Evolutionary conservation across 768 basidiomycete genomes (phyloP).

Genomic region (Tephrocybe sp.): DNA sequence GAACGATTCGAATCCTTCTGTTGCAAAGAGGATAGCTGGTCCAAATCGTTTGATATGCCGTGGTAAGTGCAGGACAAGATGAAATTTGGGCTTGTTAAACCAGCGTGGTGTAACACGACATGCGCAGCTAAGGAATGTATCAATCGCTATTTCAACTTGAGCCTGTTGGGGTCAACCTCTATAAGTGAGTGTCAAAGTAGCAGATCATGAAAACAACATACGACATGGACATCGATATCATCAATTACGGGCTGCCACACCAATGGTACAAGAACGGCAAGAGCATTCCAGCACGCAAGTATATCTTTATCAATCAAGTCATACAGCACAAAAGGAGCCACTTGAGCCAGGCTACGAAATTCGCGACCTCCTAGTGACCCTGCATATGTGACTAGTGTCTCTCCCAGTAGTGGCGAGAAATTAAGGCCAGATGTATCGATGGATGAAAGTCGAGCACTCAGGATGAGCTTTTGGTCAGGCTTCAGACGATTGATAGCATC

Average conservation of each 20-base stretch:
- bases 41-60: constrained; percentile 30
- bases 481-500: constrained; percentile 29
- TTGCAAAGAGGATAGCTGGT: constrained; percentile 32
- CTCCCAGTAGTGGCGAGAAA: constrained; percentile 24
- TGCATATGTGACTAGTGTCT: constrained; percentile 33
- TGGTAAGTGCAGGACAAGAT: constrained; percentile 29
- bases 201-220: constrained; percentile 6
- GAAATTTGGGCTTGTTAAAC: constrained; percentile 39
- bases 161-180: not conserved
- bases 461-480: constrained; percentile 21
- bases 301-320: constrained; percentile 24
- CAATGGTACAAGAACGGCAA: constrained; percentile 24
- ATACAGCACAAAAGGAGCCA: constrained; percentile 31
- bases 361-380: constrained; percentile 32
- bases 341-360: constrained; percentile 27
- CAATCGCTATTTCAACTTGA: constrained; percentile 20
- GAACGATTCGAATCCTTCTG: constrained; percentile 25
- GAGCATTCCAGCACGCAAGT: constrained; percentile 26
- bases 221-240: constrained; percentile 23
- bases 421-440: constrained; percentile 34
- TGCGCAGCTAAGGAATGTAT: constrained; percentile 26
- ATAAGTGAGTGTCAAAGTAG: too few relatives aligned
- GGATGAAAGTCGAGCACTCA: constrained; percentile 22
- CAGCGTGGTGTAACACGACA: constrained; percentile 20
- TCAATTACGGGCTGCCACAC: constrained; percentile 34